Base-by-base conservation (phyloP, 176 grass and related monocot species). In the Oryza rufipogon region DNA sequence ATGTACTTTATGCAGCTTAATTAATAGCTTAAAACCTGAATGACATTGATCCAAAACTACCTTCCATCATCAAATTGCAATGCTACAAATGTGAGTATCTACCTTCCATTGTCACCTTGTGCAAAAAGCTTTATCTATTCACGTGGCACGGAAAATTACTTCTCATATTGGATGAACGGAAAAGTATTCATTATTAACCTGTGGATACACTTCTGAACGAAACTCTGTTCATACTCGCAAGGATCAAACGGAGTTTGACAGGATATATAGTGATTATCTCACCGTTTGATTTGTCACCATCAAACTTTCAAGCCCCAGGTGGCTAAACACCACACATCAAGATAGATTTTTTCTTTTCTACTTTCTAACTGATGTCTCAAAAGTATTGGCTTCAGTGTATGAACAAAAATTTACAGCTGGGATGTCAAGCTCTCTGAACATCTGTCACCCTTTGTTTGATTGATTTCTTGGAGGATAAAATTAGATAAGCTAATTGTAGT, bases 271-370 rank as follows among this genome's bases (percentile, higher is more conserved):
- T 56, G 52, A 15, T 56, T 19, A 20, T 56, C 14, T 17, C 34
- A 22, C 11, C 4, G 52, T 56, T 56, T 13, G 74, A 26, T 34
- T 48, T 20, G 14, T 64, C 83, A n/a, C 66, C 9, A 20, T 85
- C 83, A 23, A 46, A 23, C 67, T 63, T 79, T 38, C 2, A 72
- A 44, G 5, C 23, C 61, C 68, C 51, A 70, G 66, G 51, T 64
- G 66, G 49, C 75, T 23, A 49, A 54, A 63, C 70, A 46, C 70
- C n/a, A 70, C 68, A 58, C 19, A 58, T 58, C 17, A 51, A 15
- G 1, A 63, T 63, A 63, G 20, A 63, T 63, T 20, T 23, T 63
- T 63, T 63, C 23, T 58, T 58, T 1, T 5, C 19, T 17, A 15
- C 15, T 52, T 52, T 52, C 49, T 58, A 58, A 58, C 52, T 20